A percentile compares a stretch with the other conserved stretches of the same genome.
These are phyloP conservation scores for Ammopiptanthus mongolicus DNA, from an alignment of 306 rosid species.

Conservation along the genomic window DNA sequence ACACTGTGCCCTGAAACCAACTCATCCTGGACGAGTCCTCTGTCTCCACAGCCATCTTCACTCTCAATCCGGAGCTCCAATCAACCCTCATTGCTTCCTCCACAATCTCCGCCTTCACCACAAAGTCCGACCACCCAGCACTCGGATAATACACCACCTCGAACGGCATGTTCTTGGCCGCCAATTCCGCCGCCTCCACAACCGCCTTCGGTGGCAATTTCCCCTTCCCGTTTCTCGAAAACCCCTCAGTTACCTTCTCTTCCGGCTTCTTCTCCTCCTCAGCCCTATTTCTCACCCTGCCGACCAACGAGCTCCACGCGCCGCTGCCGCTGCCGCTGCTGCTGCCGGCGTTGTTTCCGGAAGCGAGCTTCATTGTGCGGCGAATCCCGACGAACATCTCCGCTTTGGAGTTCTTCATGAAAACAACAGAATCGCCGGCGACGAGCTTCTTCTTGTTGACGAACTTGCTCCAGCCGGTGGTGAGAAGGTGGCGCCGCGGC, in stretches of 20 bases:
- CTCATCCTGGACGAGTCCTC: conserved; percentile 58
- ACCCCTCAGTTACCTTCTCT: conserved; percentile 3
- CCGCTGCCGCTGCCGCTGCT: not conserved
- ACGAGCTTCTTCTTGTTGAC: conserved; percentile 66
- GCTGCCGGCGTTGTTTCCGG: not conserved
- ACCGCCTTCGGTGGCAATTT: conserved; percentile 35
- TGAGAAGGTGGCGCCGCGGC: conserved; percentile 74
- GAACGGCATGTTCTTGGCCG: conserved; percentile 47
- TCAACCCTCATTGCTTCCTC: conserved; percentile 31
- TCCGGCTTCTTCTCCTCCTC: conserved; percentile 15
- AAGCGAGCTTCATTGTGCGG: conserved; percentile 30
- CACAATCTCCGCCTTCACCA: conserved; percentile 57
- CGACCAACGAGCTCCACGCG: conserved; percentile 29
- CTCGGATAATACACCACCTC: conserved; percentile 72
- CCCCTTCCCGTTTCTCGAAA: conserved; percentile 42
- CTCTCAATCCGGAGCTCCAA: conserved; percentile 57
- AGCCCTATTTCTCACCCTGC: not conserved
- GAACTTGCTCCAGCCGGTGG: conserved; percentile 85
- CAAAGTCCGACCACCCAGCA: conserved; percentile 58
- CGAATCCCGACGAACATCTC: conserved; percentile 56
- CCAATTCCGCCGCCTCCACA: conserved; percentile 50
- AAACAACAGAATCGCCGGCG: conserved; percentile 68
- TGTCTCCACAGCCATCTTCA: conserved; percentile 58
- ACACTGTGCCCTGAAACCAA: conserved; percentile 61
- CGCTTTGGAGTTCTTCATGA: conserved; percentile 38